Evolutionary conservation across 441 rosid genomes (phyloP), one percentile per base, ranked within the genome.

Genomic region (Omphalea diandra): DNA sequence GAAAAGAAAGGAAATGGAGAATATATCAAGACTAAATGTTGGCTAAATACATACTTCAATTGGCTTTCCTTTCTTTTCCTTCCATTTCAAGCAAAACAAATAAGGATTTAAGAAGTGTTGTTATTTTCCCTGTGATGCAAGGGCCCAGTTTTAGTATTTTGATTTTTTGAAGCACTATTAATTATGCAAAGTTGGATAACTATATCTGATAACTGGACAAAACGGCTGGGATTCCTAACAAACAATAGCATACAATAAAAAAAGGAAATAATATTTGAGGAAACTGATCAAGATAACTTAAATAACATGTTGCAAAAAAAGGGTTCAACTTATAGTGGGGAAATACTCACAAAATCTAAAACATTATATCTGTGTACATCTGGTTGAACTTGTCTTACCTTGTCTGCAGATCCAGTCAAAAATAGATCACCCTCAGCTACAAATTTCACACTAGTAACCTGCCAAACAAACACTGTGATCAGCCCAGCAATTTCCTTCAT

Each of bases 401-500:
- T 96, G 78, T 96, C 99, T 22, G 92, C 87, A 58, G 98, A 96
- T 15, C 90, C 94, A 61, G 91, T 91, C 71, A 96, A 76, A 72
- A 93, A 82, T 53, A 86, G 66, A 73, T 85, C 86, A 73, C 90
- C 84, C 66, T 87, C 87, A 54, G 81, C 84, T 31, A 83, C 97
- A 82, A 96, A 96, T 70, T 89, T 96, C 65, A 96, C 85, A 74
- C 97, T 88, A n/a, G 93, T 93, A 76, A 96, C 96, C 99, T 96
- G 75, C 63, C 68, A 79, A 72, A 72, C 47, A 58, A 70, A 65
- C 15, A 31, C 53, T 36, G 49, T 27, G 29, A 71, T 68, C 63
- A 74, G 53, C 58, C 11, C 49, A 43, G 63, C 67, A 38, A 71
- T 66, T 64, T 68, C 14, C 65, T 3, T 56, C 6, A 69, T 76